Percentiles rank a stretch among this genome's conserved stretches.
Evolutionary conservation across 2,329 filamentous ascomycete species (phyloP).

Genomic region (Aspergillus ustus): DNA sequence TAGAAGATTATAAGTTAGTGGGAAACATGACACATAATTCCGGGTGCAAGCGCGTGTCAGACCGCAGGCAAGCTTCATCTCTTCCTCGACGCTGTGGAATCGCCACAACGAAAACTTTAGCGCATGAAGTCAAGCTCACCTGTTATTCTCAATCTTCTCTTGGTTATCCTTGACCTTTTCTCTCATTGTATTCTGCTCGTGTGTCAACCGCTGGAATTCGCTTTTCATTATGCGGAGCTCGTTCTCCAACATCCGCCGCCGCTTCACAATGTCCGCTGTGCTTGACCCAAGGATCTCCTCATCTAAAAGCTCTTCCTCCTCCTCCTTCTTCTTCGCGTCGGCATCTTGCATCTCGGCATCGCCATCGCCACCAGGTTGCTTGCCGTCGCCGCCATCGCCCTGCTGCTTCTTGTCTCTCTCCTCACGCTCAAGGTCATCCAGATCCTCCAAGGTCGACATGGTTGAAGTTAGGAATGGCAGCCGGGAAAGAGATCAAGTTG

Average conservation of each 20-base stretch:
- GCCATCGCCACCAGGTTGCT: conserved; percentile 64
- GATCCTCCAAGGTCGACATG: conserved; percentile 92
- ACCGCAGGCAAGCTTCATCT: background rate
- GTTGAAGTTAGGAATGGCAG: conserved; percentile 7
- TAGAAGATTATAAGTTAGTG: conserved; percentile 44
- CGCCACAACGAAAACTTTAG: conserved; percentile 8
- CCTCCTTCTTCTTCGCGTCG: conserved; percentile 68
- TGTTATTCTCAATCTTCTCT: conserved; percentile 99
- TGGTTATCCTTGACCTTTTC: conserved; percentile 99
- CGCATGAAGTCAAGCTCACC: conserved; percentile 56
- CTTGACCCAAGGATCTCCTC: conserved; percentile 90
- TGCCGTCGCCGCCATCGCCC: conserved; percentile 60
- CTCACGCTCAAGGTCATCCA: conserved; percentile 84
- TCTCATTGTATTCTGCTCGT: conserved; percentile 94
- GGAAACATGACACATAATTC: background rate
- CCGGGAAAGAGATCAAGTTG: background rate
- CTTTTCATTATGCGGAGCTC: conserved; percentile 98
- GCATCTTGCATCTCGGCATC: conserved; percentile 94
- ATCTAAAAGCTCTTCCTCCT: conserved; percentile 83
- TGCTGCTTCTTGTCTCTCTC: conserved; percentile 73
- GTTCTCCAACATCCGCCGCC: conserved; percentile 91
- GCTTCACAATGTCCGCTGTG: conserved; percentile 92
- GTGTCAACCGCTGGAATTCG: conserved; percentile 89
- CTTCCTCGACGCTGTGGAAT: background rate
- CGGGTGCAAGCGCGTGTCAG: background rate